Conservation (phyloP, 1,284 basidiomycete species). For the Apiotrichum montevideense region DNA sequence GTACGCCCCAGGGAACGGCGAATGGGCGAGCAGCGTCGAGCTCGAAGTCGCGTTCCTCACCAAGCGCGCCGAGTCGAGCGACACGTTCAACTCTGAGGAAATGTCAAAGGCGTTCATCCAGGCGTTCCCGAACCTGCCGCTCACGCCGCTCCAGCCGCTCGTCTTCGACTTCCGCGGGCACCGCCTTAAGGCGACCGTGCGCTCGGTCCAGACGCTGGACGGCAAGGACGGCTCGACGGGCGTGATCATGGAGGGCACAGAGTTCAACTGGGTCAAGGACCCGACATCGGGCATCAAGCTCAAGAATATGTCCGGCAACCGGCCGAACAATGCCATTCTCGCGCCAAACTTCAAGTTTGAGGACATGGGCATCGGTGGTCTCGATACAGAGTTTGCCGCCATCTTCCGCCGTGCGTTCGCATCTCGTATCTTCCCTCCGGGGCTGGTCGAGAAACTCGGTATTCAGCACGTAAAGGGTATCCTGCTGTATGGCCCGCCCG, state of each 20-base stretch:
- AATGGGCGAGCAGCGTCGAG: slow-evolving; percentile 70
- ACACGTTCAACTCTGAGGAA: slow-evolving; percentile 77
- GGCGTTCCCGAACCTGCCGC: slow-evolving; percentile 59
- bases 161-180: slow-evolving; percentile 89
- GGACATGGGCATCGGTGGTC: slow-evolving; percentile 99
- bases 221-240: slow-evolving; percentile 57
- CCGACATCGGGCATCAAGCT: slow-evolving; percentile 76
- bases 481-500: slow-evolving; percentile 90
- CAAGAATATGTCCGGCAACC: slow-evolving; percentile 84
- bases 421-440: slow-evolving; percentile 94
- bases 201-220: slow-evolving; percentile 55
- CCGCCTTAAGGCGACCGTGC: slow-evolving; percentile 69
- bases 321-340: slow-evolving; percentile 89
- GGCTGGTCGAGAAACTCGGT: slow-evolving; percentile 92
- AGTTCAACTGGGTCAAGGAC: slow-evolving; percentile 82
- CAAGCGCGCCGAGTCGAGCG: slow-evolving; percentile 59
- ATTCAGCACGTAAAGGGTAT: slow-evolving; percentile 99
- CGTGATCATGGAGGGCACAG: slow-evolving; percentile 82
- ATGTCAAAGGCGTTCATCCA: slow-evolving; percentile 70
- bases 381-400: slow-evolving; percentile 89
- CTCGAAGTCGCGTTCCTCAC: slow-evolving; percentile 70
- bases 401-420: slow-evolving; percentile 99
- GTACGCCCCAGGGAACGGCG: slow-evolving; percentile 57
- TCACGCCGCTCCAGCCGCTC: slow-evolving; percentile 61
- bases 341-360: slow-evolving; percentile 99